A percentile compares a stretch with the other conserved stretches of the same genome.
These are phyloP conservation scores for Hyaloperonospora brassicae DNA, from an alignment of 352 stramenopile species.

Conservation along the genomic window DNA sequence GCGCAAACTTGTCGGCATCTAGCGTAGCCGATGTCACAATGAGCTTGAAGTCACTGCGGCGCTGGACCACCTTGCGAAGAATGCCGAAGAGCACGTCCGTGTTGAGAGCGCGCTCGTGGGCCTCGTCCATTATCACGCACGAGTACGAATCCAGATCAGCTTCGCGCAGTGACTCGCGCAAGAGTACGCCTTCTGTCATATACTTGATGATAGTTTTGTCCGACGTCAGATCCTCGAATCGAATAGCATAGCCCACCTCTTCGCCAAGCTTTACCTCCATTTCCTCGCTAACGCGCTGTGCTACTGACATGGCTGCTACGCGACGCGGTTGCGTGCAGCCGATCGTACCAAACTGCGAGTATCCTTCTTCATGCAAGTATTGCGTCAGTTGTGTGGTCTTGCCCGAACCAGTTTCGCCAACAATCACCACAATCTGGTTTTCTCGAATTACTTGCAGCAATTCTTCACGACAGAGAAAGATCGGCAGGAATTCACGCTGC, in stretches of 20 bases:
- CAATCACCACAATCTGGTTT: constrained; percentile 98
- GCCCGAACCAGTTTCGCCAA: constrained; percentile 95
- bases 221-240: constrained; percentile 91
- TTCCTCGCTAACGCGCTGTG: constrained; percentile 97
- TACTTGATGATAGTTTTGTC: constrained; percentile 98
- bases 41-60: constrained; percentile 86
- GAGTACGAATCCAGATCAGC: constrained; percentile 82
- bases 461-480: constrained; percentile 93
- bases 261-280: constrained; percentile 90
- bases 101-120: constrained; percentile 91
- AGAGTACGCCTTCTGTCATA: constrained; percentile 88
- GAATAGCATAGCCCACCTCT: constrained; percentile 89
- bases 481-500: constrained; percentile 94
- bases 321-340: constrained; percentile 97
- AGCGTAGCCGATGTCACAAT: constrained; percentile 94
- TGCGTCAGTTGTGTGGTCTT: constrained; percentile 99
- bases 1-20: constrained; percentile 95
- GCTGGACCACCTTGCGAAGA: constrained; percentile 85
- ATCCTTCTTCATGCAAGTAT: constrained; percentile 89
- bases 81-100: constrained; percentile 93
- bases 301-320: constrained; percentile 98
- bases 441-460: constrained; percentile 95
- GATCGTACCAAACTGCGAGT: constrained; percentile 86
- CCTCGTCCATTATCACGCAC: constrained; percentile 91
- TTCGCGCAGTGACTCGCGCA: constrained; percentile 91